Evolutionary conservation across 352 stramenopile genomes (phyloP).

Genomic region (Globisporangium megalacanthum): DNA sequence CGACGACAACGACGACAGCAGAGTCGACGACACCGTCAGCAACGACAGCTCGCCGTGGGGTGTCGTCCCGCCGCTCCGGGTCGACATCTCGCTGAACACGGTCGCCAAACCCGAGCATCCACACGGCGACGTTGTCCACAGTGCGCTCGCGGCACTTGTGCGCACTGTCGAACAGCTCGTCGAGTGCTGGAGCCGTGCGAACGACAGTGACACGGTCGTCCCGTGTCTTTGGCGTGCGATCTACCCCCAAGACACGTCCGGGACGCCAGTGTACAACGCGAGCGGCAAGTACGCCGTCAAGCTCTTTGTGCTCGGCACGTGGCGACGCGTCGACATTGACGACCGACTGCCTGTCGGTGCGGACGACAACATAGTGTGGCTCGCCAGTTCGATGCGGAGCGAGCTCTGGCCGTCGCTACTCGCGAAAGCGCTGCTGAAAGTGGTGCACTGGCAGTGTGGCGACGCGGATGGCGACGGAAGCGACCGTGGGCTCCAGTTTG

Average conservation of each 20-base stretch:
- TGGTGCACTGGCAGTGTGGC: slow-evolving; percentile 38
- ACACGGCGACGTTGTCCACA: slow-evolving; percentile 60
- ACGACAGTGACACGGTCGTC: neutral
- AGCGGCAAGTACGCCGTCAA: slow-evolving; percentile 75
- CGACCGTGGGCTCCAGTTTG: slow-evolving; percentile 17
- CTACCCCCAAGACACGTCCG: slow-evolving; percentile 50
- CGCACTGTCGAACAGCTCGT: slow-evolving; percentile 57
- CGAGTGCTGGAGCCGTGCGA: slow-evolving; percentile 9
- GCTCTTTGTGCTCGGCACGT: slow-evolving; percentile 65
- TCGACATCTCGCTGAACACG: slow-evolving; percentile 50
- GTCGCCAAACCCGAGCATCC: slow-evolving; percentile 52
- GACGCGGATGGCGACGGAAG: neutral
- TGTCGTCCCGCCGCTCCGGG: slow-evolving; percentile 39
- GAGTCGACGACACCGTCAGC: slow-evolving; percentile 10
- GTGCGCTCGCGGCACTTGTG: slow-evolving; percentile 65
- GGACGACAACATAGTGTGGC: slow-evolving; percentile 39
- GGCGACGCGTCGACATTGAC: slow-evolving; percentile 66
- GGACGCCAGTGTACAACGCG: slow-evolving; percentile 52
- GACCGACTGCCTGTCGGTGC: slow-evolving; percentile 57
- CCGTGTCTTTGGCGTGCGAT: slow-evolving; percentile 72
- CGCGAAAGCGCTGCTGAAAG: slow-evolving; percentile 72
- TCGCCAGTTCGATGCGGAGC: slow-evolving; percentile 49
- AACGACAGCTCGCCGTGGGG: slow-evolving; percentile 44
- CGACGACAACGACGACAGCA: slow-evolving; percentile 31
- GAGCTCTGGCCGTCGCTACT: slow-evolving; percentile 70